A percentile compares a stretch with the other conserved stretches of the same genome.
These are phyloP conservation scores for Hanseniaspora guilliermondii DNA, from an alignment of 805 yeast species.

Conservation along the genomic window DNA sequence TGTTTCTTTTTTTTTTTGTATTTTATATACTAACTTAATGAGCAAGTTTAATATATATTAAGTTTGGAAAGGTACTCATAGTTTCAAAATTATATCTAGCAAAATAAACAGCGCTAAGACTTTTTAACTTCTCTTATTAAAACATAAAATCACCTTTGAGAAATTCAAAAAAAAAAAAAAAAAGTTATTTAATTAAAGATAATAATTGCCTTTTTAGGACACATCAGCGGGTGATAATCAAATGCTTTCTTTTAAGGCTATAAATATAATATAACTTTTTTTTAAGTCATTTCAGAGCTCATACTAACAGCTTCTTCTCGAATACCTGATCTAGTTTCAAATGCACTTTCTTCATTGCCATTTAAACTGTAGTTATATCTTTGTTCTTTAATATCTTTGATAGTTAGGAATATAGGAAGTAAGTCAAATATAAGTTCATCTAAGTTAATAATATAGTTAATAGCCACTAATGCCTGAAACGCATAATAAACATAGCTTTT, in stretches of 20 bases:
- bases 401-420: background rate
- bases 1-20: background rate
- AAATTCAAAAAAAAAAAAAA: background rate
- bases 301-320: background rate
- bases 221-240: background rate
- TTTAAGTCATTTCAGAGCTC: background rate
- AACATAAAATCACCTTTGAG: background rate
- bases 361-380: background rate
- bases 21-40: too few relatives aligned
- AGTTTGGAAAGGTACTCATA: too few relatives aligned
- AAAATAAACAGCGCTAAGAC: too few relatives aligned
- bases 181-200: background rate
- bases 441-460: background rate
- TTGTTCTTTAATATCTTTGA: background rate
- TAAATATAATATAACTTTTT: background rate
- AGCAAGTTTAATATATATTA: too few relatives aligned
- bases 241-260: too few relatives aligned
- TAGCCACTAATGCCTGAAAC: background rate
- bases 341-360: background rate
- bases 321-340: background rate
- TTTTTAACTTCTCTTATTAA: too few relatives aligned
- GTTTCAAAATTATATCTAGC: too few relatives aligned
- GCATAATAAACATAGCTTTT: background rate
- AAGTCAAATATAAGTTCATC: background rate
- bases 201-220: constrained; percentile 3